Conservation (phyloP, 169 alveolate genomes). For the Eimeria acervulina region DNA sequence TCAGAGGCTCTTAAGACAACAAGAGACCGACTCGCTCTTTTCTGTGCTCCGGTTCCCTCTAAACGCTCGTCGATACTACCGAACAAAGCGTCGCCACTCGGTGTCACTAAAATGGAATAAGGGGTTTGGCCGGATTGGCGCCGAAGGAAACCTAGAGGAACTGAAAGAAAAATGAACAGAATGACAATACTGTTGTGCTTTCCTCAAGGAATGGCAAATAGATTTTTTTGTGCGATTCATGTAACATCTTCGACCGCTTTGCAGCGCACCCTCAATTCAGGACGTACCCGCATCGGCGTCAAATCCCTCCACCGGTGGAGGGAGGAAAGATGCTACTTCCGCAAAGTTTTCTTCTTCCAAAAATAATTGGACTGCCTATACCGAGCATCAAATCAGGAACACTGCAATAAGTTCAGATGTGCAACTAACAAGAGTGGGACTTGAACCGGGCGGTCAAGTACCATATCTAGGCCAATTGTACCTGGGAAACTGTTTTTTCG, state of each 20-base stretch:
- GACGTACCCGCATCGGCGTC: conserved; percentile 41
- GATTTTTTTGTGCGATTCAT: not conserved
- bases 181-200: not conserved
- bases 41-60: not conserved
- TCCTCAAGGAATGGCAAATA: not conserved
- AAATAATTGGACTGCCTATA: conserved; percentile 23
- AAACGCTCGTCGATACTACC: conserved; percentile 16
- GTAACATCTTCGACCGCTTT: not conserved
- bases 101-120: conserved; percentile 20
- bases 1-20: not conserved
- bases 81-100: conserved; percentile 64
- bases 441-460: not conserved
- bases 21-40: not conserved
- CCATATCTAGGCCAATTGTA: not conserved
- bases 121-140: conserved; percentile 6
- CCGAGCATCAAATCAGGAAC: not conserved
- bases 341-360: conserved; percentile 43
- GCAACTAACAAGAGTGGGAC: not conserved
- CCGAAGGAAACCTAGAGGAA: conserved; percentile 70
- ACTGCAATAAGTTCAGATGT: not conserved
- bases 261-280: not conserved
- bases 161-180: conserved; percentile 5
- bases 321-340: conserved; percentile 61
- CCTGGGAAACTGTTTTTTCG: conserved; percentile 10
- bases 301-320: conserved; percentile 67